Conservation (phyloP, 108 stramenopile species). For the Pinguiococcus pyrenoidosus region DNA sequence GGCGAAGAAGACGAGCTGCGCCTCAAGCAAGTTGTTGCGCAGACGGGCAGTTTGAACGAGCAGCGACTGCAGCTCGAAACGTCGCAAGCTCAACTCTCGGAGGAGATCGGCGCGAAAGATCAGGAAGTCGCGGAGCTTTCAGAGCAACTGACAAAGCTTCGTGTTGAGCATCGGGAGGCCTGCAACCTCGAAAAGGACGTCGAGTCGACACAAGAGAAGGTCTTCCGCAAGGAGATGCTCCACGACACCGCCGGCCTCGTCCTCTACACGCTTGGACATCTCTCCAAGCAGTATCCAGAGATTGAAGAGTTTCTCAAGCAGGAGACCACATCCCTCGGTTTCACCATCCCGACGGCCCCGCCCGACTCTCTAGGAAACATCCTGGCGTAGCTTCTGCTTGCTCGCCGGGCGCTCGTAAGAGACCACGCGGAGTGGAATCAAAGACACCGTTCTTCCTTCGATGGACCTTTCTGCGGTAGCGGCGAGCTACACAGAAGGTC, state of each 20-base stretch:
- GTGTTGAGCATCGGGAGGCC: not conserved
- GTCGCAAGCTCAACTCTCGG: slow-evolving; percentile 14
- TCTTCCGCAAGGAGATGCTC: slow-evolving; percentile 38
- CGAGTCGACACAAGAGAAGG: slow-evolving; percentile 40
- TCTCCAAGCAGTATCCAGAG: slow-evolving; percentile 54
- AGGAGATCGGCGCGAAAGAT: not conserved
- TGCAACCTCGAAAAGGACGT: not conserved
- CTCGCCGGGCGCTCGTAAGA: too few relatives aligned
- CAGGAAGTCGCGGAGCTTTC: not conserved
- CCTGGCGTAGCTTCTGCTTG: too few relatives aligned
- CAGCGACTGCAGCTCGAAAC: slow-evolving; percentile 27
- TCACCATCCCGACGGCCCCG: too few relatives aligned
- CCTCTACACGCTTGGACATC: slow-evolving; percentile 47
- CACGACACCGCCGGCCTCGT: slow-evolving; percentile 39
- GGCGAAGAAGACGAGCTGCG: slow-evolving; percentile 36
- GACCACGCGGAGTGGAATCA: too few relatives aligned
- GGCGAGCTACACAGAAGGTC: too few relatives aligned
- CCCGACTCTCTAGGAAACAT: too few relatives aligned
- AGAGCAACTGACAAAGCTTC: slow-evolving; percentile 16
- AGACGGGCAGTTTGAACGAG: slow-evolving; percentile 14
- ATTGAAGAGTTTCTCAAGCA: too few relatives aligned
- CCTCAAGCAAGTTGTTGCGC: slow-evolving; percentile 16
- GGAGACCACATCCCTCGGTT: too few relatives aligned
- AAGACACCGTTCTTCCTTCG: too few relatives aligned
- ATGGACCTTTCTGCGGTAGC: too few relatives aligned